These are phyloP conservation scores for Fusarium aywerte DNA, from an alignment of 2,329 filamentous ascomycete genomes.

Conservation along the genomic window DNA sequence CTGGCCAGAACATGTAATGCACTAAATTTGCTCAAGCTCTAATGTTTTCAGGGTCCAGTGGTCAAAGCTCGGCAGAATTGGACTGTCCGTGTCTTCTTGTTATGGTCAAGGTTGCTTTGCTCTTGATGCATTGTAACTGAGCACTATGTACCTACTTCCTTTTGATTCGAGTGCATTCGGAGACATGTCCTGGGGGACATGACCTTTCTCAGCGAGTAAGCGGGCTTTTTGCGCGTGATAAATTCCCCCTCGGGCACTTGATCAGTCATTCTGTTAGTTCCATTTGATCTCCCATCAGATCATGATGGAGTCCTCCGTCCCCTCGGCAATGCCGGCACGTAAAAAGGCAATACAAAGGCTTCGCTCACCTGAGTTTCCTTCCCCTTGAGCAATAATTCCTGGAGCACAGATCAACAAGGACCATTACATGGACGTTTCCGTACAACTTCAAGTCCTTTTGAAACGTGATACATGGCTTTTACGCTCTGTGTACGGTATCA, in stretches of 20 bases:
- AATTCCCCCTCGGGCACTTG: constrained; percentile 1
- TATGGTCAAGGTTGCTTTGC: background rate
- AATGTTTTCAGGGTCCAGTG: background rate
- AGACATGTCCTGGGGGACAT: background rate
- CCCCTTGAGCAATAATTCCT: background rate
- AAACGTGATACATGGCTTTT: too few relatives aligned
- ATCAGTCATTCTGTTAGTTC: constrained; percentile 15
- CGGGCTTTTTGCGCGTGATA: background rate
- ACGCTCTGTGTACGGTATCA: background rate
- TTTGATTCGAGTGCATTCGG: constrained; percentile 14
- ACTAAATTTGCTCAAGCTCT: background rate
- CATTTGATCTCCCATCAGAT: constrained; percentile 19
- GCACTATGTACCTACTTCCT: constrained; percentile 28
- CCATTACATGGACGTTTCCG: background rate
- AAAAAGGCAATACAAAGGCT: background rate
- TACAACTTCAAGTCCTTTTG: background rate
- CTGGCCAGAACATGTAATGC: background rate
- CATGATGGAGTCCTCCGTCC: constrained; percentile 7
- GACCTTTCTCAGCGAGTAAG: background rate
- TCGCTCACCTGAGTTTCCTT: constrained; percentile 38
- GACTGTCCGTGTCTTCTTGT: constrained; percentile 6
- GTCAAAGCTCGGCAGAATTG: constrained; percentile 14
- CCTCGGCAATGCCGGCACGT: constrained; percentile 26
- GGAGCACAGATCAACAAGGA: constrained; percentile 4
- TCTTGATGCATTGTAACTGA: constrained; percentile 27